Evolutionary conservation across 1,284 basidiomycete genomes (phyloP), one percentile per base, ranked within the genome.

Genomic region (Apiotrichum porosum): DNA sequence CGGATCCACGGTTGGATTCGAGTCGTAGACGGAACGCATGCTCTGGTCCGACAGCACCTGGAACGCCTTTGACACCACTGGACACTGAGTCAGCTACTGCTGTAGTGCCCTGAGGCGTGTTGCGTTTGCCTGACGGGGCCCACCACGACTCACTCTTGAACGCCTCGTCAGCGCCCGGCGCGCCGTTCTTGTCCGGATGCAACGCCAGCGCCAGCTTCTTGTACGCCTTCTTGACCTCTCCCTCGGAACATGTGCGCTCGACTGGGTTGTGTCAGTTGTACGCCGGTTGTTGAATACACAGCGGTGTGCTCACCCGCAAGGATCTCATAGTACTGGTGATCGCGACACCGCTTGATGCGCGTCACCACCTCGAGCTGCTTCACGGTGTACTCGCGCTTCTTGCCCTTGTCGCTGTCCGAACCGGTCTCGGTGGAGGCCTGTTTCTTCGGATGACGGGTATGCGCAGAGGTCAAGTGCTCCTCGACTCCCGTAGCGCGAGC

Each of bases 51-150:
- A 95, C 17, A 97, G 77, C 6, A 97, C 84, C 68, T 93, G 91
- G 73, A 97, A 97, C 6, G 93, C 93, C 74, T 97, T 98, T 1
- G 92, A 97, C 13, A 99, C 93, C 83, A 94, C 93, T 97, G 65
- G n/a, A n/a, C n/a, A n/a, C n/a, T n/a, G n/a, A n/a, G n/a, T n/a
- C n/a, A n/a, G n/a, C n/a, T n/a, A n/a, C n/a, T n/a, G n/a, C n/a
- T n/a, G n/a, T n/a, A n/a, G n/a, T n/a, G n/a, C n/a, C n/a, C n/a
- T n/a, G n/a, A n/a, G n/a, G n/a, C n/a, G n/a, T 28, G 26, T 28
- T 33, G 32, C 6, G 32, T 33, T 5, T 6, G 32, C 8, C n/a
- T 6, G 32, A 33, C 26, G 26, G 15, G 2, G 9, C 3, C 3
- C 5, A 26, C 26, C 17, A 18, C 9, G n/a, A 80, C 85, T 51